Conservation (phyloP, 2,329 filamentous ascomycete species). For the Ophiognomonia clavigignenti-juglandacearum region DNA sequence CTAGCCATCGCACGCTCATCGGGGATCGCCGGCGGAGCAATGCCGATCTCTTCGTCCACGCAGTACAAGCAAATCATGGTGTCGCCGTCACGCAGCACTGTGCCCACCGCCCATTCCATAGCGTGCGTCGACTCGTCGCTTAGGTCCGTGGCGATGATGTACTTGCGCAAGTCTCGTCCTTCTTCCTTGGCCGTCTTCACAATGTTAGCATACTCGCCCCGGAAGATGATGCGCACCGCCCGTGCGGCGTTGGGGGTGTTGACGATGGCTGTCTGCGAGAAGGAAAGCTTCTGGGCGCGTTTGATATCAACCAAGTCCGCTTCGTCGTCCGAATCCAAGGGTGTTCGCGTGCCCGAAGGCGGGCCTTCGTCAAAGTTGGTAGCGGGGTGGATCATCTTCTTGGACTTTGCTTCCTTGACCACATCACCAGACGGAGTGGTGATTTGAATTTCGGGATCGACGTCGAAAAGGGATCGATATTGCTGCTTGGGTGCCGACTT, state of each 20-base stretch:
- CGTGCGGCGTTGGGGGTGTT: constrained; percentile 72
- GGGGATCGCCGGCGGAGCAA: constrained; percentile 56
- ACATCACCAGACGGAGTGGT: constrained; percentile 60
- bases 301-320: constrained; percentile 80
- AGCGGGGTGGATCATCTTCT: constrained; percentile 69
- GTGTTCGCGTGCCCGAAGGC: constrained; percentile 48
- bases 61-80: constrained; percentile 92
- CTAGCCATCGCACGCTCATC: constrained; percentile 71
- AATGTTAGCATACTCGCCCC: constrained; percentile 77
- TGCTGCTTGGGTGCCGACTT: constrained; percentile 45
- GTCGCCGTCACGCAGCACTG: constrained; percentile 88
- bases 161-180: constrained; percentile 75
- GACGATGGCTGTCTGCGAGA: constrained; percentile 76
- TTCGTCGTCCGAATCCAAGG: constrained; percentile 79
- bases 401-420: constrained; percentile 43
- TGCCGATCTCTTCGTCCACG: constrained; percentile 77
- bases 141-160: constrained; percentile 91
- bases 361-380: constrained; percentile 76
- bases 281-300: constrained; percentile 76
- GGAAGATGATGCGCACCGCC: constrained; percentile 82
- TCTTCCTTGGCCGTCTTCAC: constrained; percentile 75
- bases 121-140: constrained; percentile 94
- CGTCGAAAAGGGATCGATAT: constrained; percentile 57
- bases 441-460: constrained; percentile 60
- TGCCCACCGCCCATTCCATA: constrained; percentile 95